Evolutionary conservation across 2,329 filamentous ascomycete genomes (phyloP), one percentile per base, ranked within the genome.

Genomic region (Colletotrichum sansevieriae): DNA sequence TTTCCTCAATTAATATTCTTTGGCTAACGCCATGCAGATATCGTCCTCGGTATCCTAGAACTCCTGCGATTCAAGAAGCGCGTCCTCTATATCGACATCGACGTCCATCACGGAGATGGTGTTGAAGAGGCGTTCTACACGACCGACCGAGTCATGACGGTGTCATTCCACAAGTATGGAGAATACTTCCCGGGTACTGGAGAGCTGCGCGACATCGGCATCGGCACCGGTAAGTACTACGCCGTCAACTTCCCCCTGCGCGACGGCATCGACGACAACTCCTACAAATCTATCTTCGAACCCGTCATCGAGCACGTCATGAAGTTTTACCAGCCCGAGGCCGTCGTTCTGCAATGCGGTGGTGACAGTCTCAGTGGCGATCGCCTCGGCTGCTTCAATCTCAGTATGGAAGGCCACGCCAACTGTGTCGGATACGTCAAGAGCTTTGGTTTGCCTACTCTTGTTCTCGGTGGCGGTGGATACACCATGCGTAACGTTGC

Each of bases 401-500:
- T 99, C 71, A 98, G 97, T 80, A 98, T 99, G 88, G 91, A 91
- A 74, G 95, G 95, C 4, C 96, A 99, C 78, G 95, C 95, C 73
- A 94, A 94, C 79, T 99, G 96, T 78, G 94, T 98, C 73, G 91
- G 91, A 72, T 98, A 92, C 74, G 93, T 97, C 73, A 98, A 97
- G 81, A 91, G 88, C 71, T 95, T 95, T 78, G 87, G 89, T 35
- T 85, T 96, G 10, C 96, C 96, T 0, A 91, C 97, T 2, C 87
- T 99, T n/a, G 92, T 99, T 20, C 89, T 99, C 18, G 96, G 96
- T 37, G 96, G 96, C 15, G 96, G 96, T 71, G 96, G 96, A 55
- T 99, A 99, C 81, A 99, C 96, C 1, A 97, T 97, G 80, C 91
- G 96, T 71, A 99, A 99, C 73, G 96, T 99, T 11, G 95, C 96